Evolutionary conservation across 495 filamentous ascomycete species (phyloP).

Genomic region (Podospora conica): DNA sequence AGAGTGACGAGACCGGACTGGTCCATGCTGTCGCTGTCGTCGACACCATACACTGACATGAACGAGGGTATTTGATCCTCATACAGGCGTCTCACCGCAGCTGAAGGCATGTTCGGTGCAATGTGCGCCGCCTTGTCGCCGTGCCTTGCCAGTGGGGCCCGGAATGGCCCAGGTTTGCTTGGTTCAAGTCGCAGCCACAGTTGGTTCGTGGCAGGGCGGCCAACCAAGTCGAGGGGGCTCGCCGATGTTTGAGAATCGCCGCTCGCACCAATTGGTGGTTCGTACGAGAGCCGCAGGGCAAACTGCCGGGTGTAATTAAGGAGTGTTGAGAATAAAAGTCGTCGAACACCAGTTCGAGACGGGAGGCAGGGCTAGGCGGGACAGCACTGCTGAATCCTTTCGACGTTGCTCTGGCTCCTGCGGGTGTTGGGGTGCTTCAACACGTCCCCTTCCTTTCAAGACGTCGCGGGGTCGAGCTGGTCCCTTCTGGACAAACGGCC

Average conservation of each 20-base stretch:
- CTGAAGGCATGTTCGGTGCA: slow-evolving; percentile 47
- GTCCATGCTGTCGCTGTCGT: slow-evolving; percentile 41
- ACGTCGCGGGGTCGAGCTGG: background rate
- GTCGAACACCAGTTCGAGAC: background rate
- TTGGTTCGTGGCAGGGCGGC: slow-evolving; percentile 15
- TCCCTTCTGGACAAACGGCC: slow-evolving; percentile 4
- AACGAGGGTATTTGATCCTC: slow-evolving; percentile 67
- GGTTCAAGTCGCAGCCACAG: slow-evolving; percentile 22
- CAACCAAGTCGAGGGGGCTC: slow-evolving; percentile 16
- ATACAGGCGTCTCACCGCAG: slow-evolving; percentile 45
- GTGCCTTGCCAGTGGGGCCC: slow-evolving; percentile 9
- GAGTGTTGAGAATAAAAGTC: background rate
- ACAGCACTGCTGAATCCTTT: slow-evolving; percentile 36
- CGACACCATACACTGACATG: slow-evolving; percentile 62
- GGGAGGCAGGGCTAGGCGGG: slow-evolving; percentile 9
- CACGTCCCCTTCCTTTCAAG: background rate
- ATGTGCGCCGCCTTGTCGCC: background rate
- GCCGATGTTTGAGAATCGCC: slow-evolving; percentile 16
- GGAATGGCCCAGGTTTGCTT: slow-evolving; percentile 13
- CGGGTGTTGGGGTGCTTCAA: slow-evolving; percentile 2
- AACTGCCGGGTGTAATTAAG: slow-evolving; percentile 3
- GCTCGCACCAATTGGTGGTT: background rate
- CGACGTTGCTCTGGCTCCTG: background rate
- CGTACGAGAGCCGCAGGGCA: background rate
- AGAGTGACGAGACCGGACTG: slow-evolving; percentile 39